Evolutionary conservation across 257 asterid genomes (phyloP), one percentile per base, ranked within the genome.

Genomic region (Echium plantagineum): DNA sequence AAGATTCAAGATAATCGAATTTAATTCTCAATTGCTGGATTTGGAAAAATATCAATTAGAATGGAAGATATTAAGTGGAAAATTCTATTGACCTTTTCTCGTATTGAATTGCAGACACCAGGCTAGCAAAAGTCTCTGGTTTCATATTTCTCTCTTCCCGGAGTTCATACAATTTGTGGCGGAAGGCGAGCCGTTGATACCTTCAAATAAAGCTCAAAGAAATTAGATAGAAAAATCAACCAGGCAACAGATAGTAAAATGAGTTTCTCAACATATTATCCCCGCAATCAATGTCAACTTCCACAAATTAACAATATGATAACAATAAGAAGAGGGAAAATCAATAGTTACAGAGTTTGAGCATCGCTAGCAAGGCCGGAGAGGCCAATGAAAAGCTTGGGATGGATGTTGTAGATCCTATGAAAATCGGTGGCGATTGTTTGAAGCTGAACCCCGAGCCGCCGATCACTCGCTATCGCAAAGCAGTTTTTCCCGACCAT

Each of bases 11-110:
- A 31, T 5, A 2, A 7, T 31, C 4, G 38, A 31, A 31, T 31
- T 31, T 7, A 7, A 7, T 7, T 0, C 38, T 0, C 6, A 0
- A 31, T 31, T 31, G 38, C 6, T 31, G 38, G 38, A 5, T 7
- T 31, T 31, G 26, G 26, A 5, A 31, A 31, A 31, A 5, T 31
- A 31, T 31, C 38, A 31, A 31, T 31, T 31, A 4, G 6, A 31
- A 31, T 31, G 38, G 38, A 31, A 31, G 38, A 31, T 1, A 31
- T 4, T 7, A 31, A 31, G 38, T 5, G 5, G 48, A n/a, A n/a
- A n/a, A n/a, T n/a, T n/a, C n/a, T n/a, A n/a, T n/a, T n/a, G n/a
- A 86, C 97, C 97, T 90, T 65, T 87, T 87, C 82, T 90, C 96
- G 52, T 87, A 90, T 54, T 83, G 88, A 69, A 87, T 59, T 15